Evolutionary conservation across 768 basidiomycete genomes (phyloP), one percentile per base, ranked within the genome.

Genomic region (Tephrocybe sp.): DNA sequence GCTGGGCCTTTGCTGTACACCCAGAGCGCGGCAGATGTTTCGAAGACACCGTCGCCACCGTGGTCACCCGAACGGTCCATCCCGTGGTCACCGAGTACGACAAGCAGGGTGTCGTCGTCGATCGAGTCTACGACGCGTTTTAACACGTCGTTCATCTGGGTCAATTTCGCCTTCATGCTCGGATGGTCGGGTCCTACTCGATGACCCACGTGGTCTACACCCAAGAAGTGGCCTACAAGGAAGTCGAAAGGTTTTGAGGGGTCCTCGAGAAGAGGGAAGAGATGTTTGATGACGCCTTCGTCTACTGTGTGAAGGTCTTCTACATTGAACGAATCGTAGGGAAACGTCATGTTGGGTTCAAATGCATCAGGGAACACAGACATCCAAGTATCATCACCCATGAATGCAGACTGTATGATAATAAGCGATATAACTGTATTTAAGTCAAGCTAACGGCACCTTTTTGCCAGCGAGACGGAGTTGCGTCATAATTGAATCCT

Each of bases 381-480:
- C 68, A 89, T 81, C 97, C 97, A 99, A 0, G 97, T 99, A 66
- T 98, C 93, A 62, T 98, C 96, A 0, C 97, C 96, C 85, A 92
- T 92, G 65, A 98, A 88, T 1, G 88, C 91, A 45, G 91, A 70
- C 80, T 89, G 60, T 69, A 24, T 24, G 23, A 25, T 45, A 50
- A 38, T 56, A 44, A 55, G 46, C n/a, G 21, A 24, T 43, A 24
- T 30, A 15, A 12, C 4, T 4, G 15, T 36, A 7, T 10, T 4
- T 4, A 9, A 2, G 32, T 10, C 20, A 45, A 21, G 5, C 15
- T 72, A 62, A 46, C 20, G 17, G n/a, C 58, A 89, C 90, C 63
- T 76, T 84, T 66, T 80, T 86, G 12, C 80, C 83, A 0, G 78
- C 77, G 11, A 70, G 55, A 5, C 67, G 66, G 34, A 94, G 64